Conservation (phyloP, 352 stramenopile species). For the Pythium plurisporium region DNA sequence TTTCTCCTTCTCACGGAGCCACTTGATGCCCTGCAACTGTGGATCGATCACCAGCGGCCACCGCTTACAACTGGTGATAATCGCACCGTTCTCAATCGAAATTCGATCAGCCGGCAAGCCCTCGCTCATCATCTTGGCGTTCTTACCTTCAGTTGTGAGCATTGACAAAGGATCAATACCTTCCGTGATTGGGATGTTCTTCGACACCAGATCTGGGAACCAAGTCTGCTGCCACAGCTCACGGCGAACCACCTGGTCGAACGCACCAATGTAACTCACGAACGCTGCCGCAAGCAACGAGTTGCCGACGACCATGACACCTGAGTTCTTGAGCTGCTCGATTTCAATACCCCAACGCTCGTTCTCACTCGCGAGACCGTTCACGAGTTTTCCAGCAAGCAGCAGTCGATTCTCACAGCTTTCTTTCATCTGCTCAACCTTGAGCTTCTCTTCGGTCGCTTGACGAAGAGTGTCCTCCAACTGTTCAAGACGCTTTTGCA, state of each 20-base stretch:
- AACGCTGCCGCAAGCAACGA: conserved; percentile 86
- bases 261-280: conserved; percentile 91
- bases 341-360: conserved; percentile 89
- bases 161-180: conserved; percentile 83
- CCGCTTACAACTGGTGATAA: conserved; percentile 82
- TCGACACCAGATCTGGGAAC: conserved; percentile 82
- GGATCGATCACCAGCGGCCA: conserved; percentile 91
- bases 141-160: conserved; percentile 73
- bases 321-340: conserved; percentile 64
- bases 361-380: conserved; percentile 85
- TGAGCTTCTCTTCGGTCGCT: conserved; percentile 89
- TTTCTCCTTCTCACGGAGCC: conserved; percentile 42
- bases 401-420: conserved; percentile 83
- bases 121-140: conserved; percentile 92
- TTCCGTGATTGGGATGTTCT: conserved; percentile 80
- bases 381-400: conserved; percentile 85
- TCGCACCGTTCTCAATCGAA: conserved; percentile 91
- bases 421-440: conserved; percentile 82
- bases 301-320: conserved; percentile 81
- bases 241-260: conserved; percentile 75
- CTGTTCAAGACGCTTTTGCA: conserved; percentile 73
- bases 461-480: conserved; percentile 80
- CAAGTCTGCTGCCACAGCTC: conserved; percentile 86
- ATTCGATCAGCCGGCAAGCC: conserved; percentile 87
- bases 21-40: conserved; percentile 87